These are phyloP conservation scores for Verticillium dahliae DNA, from an alignment of 2,329 filamentous ascomycete genomes.

Conservation along the genomic window DNA sequence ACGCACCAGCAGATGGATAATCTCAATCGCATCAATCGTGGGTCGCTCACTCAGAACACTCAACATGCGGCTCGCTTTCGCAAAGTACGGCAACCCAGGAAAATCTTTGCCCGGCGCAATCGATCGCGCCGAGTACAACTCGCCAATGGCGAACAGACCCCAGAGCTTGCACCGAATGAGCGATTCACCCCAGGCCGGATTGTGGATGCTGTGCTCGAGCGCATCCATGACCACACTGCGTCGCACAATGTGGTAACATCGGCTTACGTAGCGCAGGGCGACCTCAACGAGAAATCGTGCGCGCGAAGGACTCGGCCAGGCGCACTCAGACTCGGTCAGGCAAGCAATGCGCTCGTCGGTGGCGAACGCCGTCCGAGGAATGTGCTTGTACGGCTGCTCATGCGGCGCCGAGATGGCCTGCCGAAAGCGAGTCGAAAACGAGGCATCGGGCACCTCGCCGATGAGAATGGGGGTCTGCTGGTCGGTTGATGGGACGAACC, in stretches of 20 bases:
- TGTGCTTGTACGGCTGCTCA: conserved; percentile 17
- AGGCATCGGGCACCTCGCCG: conserved; percentile 27
- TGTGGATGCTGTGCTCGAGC: conserved; percentile 29
- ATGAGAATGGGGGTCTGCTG: conserved; percentile 26
- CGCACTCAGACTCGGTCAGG: conserved; percentile 21
- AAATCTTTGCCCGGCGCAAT: conserved; percentile 24
- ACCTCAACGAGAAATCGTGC: conserved; percentile 30
- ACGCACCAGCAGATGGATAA: conserved; percentile 34
- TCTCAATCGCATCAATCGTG: conserved; percentile 34
- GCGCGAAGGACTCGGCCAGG: conserved; percentile 30
- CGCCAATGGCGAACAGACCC: conserved; percentile 37
- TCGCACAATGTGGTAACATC: conserved; percentile 34
- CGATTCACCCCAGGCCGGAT: conserved; percentile 22
- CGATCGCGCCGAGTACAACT: conserved; percentile 35
- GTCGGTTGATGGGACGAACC: conserved; percentile 26
- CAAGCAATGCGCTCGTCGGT: conserved; percentile 20
- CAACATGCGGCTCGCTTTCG: conserved; percentile 28
- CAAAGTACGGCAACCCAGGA: conserved; percentile 36
- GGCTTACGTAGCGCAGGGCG: conserved; percentile 30
- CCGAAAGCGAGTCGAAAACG: conserved; percentile 27
- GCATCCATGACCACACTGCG: conserved; percentile 27
- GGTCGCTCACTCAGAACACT: conserved; percentile 34
- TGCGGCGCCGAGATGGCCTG: conserved; percentile 23
- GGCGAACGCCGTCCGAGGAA: conserved; percentile 26
- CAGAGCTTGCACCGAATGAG: conserved; percentile 32